Evolutionary conservation across 192 early-diverging fungal species (phyloP).

Genomic region (Backusella liffmaniae): DNA sequence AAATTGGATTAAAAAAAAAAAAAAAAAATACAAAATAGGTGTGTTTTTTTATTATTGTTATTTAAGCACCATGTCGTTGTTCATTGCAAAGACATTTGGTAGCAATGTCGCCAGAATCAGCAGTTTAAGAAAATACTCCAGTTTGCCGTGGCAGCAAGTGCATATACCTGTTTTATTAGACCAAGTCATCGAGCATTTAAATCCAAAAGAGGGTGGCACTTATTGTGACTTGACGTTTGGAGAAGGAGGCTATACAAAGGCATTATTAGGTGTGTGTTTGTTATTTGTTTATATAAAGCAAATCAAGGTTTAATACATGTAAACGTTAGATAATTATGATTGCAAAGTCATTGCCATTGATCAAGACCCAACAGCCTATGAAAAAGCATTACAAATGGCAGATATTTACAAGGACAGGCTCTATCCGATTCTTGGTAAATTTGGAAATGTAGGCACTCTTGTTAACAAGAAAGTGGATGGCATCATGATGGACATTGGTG

Average conservation of each 20-base stretch:
- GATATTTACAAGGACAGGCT: conserved; percentile 48
- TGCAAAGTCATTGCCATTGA: conserved; percentile 69
- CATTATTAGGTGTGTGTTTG: conserved; percentile 52
- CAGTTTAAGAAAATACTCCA: not conserved
- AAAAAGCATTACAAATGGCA: conserved; percentile 54
- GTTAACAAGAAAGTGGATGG: conserved; percentile 57
- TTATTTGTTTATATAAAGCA: not conserved
- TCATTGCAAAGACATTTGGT: not conserved
- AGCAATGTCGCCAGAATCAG: not conserved
- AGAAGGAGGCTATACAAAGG: conserved; percentile 68
- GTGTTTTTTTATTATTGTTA: not conserved
- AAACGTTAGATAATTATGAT: conserved; percentile 33
- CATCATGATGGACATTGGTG: conserved; percentile 73
- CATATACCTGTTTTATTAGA: conserved; percentile 55
- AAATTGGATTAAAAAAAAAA: not conserved
- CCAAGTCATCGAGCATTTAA: conserved; percentile 43
- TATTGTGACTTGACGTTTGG: conserved; percentile 78
- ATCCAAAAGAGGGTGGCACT: conserved; percentile 38
- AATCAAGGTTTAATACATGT: not conserved
- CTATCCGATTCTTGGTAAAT: conserved; percentile 55
- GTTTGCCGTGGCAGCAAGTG: conserved; percentile 10
- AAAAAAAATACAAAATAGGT: not conserved
- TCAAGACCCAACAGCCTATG: conserved; percentile 65
- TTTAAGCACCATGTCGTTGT: not conserved
- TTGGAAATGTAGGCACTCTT: conserved; percentile 51